Evolutionary conservation across 1,284 basidiomycete species (phyloP), one percentile per base, ranked within the genome.

Genomic region (Cerioporus squamosus): DNA sequence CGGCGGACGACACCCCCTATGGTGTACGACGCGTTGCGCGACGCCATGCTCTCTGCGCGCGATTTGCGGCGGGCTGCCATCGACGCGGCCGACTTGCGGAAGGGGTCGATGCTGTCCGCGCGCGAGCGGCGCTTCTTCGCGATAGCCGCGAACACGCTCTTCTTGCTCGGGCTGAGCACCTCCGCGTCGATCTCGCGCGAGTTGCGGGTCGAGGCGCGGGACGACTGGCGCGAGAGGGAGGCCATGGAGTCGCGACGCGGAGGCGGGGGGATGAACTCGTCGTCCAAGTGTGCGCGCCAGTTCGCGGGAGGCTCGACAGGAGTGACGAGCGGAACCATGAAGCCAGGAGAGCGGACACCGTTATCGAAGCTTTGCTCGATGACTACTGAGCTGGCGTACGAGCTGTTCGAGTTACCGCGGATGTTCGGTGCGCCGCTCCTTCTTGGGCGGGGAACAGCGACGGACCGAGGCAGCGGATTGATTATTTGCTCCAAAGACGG

Each of bases 71-170:
- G 62, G 5, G 45, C 5, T 9, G 44, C 38, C 46, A 57, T 51
- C 23, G 57, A 53, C 14, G 57, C 44, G 20, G 48, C 44, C 15
- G 51, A 58, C 44, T 60, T 62, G n/a, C 63, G 52, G 60, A 62
- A 62, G 23, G 63, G 63, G 44, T 64, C 63, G 58, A 64, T 64
- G 51, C 55, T 62, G 55, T 64, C 63, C 2, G 50, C 63, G 47
- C 60, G 60, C 14, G 63, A 64, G 47, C 63, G 60, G 17, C 63
- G 63, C 55, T 64, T 64, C 54, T 52, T 59, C 18, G 45, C 45
- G 2, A 54, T 22, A 12, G 24, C 24, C 2, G 43, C 45, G 38
- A 56, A 49, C 6, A 18, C 6, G 38, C 31, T 17, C 44, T 56
- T 60, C 49, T 59, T 56, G 44, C 39, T 38, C 12, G 58, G 33